Conservation (phyloP, 106 monocot species). For the Dioscorea alata region DNA sequence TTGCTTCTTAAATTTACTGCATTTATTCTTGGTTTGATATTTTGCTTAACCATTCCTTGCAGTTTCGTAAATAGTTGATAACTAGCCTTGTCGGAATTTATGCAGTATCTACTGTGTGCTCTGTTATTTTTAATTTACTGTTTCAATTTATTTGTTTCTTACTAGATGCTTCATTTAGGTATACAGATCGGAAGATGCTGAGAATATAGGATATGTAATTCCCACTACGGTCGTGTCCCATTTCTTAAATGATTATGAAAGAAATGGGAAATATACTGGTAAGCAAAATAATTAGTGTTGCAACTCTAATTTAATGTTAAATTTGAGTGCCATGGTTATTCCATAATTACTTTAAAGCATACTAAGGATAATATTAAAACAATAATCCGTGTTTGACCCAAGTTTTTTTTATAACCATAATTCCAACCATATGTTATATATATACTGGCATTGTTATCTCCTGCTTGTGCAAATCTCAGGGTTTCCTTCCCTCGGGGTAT, state of each 20-base stretch:
- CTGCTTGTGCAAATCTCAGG: conserved; percentile 34
- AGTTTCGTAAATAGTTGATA: not conserved
- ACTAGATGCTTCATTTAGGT: conserved; percentile 67
- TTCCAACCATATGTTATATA: not conserved
- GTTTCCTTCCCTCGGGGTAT: conserved; percentile 91
- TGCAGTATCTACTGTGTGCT: too few relatives aligned
- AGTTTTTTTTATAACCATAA: too few relatives aligned
- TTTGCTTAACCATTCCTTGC: not conserved
- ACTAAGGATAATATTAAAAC: too few relatives aligned
- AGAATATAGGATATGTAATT: conserved; percentile 99
- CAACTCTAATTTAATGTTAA: too few relatives aligned
- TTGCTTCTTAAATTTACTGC: not conserved
- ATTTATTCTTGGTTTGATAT: not conserved
- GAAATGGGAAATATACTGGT: conserved; percentile 94
- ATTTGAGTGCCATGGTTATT: too few relatives aligned
- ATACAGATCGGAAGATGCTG: conserved; percentile 85
- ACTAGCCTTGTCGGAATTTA: too few relatives aligned
- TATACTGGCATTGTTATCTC: not conserved
- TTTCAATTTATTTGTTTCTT: conserved; percentile 23
- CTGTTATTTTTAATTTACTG: too few relatives aligned
- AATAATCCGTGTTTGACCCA: too few relatives aligned
- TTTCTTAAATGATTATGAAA: conserved; percentile 89
- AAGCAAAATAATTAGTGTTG: not conserved
- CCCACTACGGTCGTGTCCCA: conserved; percentile 95
- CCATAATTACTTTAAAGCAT: too few relatives aligned